Conservation (phyloP, 306 rosid genomes). For the Vigna angularis region DNA sequence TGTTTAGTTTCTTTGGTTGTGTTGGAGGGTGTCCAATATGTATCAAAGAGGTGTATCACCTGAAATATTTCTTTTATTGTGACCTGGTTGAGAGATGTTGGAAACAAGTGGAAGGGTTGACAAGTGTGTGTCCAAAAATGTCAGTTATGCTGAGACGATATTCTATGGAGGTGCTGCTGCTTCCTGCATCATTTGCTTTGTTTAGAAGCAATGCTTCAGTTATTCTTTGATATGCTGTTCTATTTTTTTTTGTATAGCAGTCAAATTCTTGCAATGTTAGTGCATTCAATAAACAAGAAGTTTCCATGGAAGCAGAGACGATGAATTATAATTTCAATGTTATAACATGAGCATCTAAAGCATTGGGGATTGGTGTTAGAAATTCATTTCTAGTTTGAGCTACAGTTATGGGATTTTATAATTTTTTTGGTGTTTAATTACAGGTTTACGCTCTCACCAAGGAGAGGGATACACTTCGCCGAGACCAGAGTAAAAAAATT, state of each 20-base stretch:
- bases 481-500: constrained; percentile 96
- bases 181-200: background rate
- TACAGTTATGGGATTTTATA: constrained; percentile 28
- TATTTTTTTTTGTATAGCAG: background rate
- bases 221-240: background rate
- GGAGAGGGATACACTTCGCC: constrained; percentile 95
- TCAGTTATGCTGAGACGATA: too few species aligned
- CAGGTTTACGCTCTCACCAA: constrained; percentile 95
- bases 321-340: too few species aligned
- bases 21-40: too few species aligned
- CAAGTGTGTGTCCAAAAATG: too few species aligned
- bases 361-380: constrained; percentile 36
- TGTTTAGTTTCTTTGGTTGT: too few species aligned
- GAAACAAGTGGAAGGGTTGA: too few species aligned
- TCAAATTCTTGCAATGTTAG: constrained; percentile 27
- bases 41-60: too few species aligned
- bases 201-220: background rate
- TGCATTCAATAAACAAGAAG: constrained; percentile 3
- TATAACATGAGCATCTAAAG: constrained; percentile 28
- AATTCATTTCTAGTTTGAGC: constrained; percentile 30
- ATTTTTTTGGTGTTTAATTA: constrained; percentile 39
- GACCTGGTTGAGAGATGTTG: too few species aligned
- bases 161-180: too few species aligned
- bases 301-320: background rate
- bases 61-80: too few species aligned